Evolutionary conservation across 208 protist species (phyloP), one percentile per base, ranked within the genome.

Genomic region (Naegleria fowleri): DNA sequence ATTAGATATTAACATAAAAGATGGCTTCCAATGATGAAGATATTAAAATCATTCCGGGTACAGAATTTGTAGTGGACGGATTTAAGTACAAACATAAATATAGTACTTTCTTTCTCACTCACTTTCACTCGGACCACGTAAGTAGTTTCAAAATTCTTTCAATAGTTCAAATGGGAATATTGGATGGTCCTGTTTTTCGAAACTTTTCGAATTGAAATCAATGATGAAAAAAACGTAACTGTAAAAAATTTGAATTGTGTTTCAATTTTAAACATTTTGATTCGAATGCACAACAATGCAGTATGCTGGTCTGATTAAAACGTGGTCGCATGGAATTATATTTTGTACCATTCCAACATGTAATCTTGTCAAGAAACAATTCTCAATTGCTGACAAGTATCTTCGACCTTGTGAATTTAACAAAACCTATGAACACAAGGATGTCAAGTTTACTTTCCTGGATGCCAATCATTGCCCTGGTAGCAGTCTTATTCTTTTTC

Each of bases 401-500:
- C 38, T 86, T 29, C 11, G 41, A n/a, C 36, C 83, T 38, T 48
- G 33, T 33, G 83, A 86, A 16, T 86, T 39, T 86, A 86, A 86
- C 16, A 40, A 86, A 48, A 48, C 83, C 0, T 86, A 43, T 85
- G 36, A 43, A 43, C 5, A 59, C 38, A 36, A 83, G 36, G 25
- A 39, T 39, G 55, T 79, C 11, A 39, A 41, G 19, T n/a, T 90
- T 58, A 38, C 52, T 67, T 55, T 86, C 16, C 15, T 93, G 6
- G 92, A 94, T 90, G 94, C 94, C 3, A 95, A 95, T 88, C 94
- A 95, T 86, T 94, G 92, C 83, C 91, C 92, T 11, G 94, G 94
- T 9, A 90, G 92, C 5, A 91, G 92, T 41, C 92, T 94, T 90
- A 93, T 95, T 79, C 55, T 94, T 1, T 94, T 95, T 51, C 29